Base-by-base conservation (phyloP, 345 rosid species). In the Citrus cavaleriei region DNA sequence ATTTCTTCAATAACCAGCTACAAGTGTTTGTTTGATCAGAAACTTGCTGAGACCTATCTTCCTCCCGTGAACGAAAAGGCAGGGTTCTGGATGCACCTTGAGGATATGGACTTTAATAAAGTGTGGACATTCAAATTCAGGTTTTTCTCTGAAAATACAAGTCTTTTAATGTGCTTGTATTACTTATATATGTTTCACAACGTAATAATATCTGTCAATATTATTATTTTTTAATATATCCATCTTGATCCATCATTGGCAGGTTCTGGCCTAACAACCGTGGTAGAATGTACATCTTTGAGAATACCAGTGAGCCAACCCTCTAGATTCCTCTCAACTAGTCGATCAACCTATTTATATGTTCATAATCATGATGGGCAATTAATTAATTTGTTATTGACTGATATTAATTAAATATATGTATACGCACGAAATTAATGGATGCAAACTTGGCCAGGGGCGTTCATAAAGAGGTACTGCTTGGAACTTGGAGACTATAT, bases 91-190 rank as follows among this genome's bases (percentile, higher is more conserved):
- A 68, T 77, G 57, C 54, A 68, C 24, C 18, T 77, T 4, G 18
- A 77, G 40, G 79, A 77, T 28, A 35, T 77, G 64, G 67, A 59
- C 28, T n/a, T 21, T 35, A 16, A 1, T 27, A 35, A 19, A 35
- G 59, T 77, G 6, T 77, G 79, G 74, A 37, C 74, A 24, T 24
- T 77, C 38, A 68, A 38, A 60, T 77, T 55, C 68, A 77, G 74
- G 74, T 77, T 51, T 51, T 32, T 12, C 3, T 14, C 37, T 37
- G 40, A 46, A 46, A 46, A 3, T 13, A 46, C 51, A 3, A 46
- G 14, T 46, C 4, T 13, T 46, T 46, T 46, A 46, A 13, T 3
- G 0, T 13, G 13, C 1, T 13, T 42, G 46, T 10, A 40, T 40
- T 40, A 40, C 10, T 42, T 35, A 35, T 1, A 35, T 35, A 5